Conservation (phyloP, 331 rosid species). For the Acacia pycnantha region DNA sequence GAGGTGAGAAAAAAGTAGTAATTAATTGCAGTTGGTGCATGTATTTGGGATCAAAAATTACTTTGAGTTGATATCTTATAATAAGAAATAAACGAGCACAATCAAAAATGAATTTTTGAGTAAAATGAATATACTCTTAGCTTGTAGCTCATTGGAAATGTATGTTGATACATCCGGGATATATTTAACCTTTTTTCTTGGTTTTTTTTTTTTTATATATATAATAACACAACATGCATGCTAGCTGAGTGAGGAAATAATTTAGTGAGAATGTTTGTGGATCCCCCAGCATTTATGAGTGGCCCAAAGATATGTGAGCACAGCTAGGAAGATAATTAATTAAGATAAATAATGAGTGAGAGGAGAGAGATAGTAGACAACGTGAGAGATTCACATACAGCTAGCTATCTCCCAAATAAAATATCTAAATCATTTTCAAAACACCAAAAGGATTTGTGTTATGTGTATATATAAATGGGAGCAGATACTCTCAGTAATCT, state of each 20-base stretch:
- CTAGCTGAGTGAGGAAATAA: neutral
- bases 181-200: neutral
- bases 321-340: neutral
- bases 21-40: too few species aligned
- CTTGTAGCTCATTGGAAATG: neutral
- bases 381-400: neutral
- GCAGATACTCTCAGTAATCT: too few species aligned
- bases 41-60: too few species aligned
- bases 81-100: neutral
- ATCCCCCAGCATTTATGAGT: slow-evolving; percentile 9
- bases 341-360: neutral
- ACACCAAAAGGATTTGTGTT: neutral
- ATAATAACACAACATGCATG: neutral
- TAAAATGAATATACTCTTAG: neutral
- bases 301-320: neutral
- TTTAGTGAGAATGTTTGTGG: slow-evolving; percentile 4
- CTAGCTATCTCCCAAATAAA: neutral
- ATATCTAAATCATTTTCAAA: neutral
- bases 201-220: too few species aligned
- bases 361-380: neutral
- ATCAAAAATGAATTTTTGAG: neutral
- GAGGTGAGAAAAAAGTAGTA: too few species aligned
- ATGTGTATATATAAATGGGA: too few species aligned
- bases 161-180: neutral
- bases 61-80: too few species aligned